These are phyloP conservation scores for Flaveria floridana DNA, from an alignment of 140 eudicot genomes.

Conservation along the genomic window DNA sequence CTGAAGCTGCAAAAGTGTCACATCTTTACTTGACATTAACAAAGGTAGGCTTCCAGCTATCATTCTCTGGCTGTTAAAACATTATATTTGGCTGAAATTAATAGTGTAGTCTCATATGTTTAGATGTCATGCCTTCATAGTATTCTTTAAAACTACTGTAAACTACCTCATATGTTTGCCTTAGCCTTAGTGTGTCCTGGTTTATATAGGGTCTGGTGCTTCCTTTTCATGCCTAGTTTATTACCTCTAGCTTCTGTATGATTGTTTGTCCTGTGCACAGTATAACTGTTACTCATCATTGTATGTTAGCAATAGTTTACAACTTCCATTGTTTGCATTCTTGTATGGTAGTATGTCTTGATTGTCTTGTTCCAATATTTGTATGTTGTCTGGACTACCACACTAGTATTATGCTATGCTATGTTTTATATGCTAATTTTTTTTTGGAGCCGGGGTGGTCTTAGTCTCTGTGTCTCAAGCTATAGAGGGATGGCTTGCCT, in stretches of 20 bases:
- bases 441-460: too few relatives aligned
- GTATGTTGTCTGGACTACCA: too few relatives aligned
- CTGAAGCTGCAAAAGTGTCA: slow-evolving; percentile 67
- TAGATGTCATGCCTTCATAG: slow-evolving; percentile 1
- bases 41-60: slow-evolving; percentile 43
- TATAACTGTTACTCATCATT: too few relatives aligned
- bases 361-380: not conserved
- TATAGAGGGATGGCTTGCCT: too few relatives aligned
- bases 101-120: not conserved
- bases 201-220: too few relatives aligned
- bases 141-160: not conserved
- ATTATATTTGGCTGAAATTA: slow-evolving; percentile 16
- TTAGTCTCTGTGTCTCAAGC: too few relatives aligned
- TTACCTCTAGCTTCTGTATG: too few relatives aligned
- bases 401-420: too few relatives aligned
- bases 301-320: not conserved
- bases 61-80: not conserved
- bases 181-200: too few relatives aligned
- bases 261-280: too few relatives aligned
- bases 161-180: not conserved
- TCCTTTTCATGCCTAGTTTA: too few relatives aligned
- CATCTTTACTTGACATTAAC: slow-evolving; percentile 59
- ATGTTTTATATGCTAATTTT: too few relatives aligned
- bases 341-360: not conserved
- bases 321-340: not conserved